Evolutionary conservation across 441 rosid genomes (phyloP).

Genomic region (Metrosideros polymorpha): DNA sequence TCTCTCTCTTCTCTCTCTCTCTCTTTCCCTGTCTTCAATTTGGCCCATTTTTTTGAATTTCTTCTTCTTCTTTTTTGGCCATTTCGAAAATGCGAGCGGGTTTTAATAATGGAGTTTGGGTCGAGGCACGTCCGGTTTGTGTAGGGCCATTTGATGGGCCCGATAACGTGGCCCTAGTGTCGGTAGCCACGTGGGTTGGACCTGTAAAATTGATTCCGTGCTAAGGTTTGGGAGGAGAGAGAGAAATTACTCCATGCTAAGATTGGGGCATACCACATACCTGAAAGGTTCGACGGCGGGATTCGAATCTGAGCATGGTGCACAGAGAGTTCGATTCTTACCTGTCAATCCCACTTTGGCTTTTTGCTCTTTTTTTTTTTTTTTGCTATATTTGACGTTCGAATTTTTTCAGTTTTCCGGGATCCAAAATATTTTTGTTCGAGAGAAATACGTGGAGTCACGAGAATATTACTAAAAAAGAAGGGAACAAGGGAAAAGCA

Average conservation of each 20-base stretch:
- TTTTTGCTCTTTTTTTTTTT: too few relatives aligned
- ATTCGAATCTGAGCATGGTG: too few relatives aligned
- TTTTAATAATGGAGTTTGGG: background rate
- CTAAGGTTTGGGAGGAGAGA: too few relatives aligned
- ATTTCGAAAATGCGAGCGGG: background rate
- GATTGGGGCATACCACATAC: background rate
- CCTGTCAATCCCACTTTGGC: background rate
- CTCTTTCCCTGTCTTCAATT: background rate
- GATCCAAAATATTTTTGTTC: too few relatives aligned
- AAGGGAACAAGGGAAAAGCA: background rate
- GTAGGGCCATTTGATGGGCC: background rate
- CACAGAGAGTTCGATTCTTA: background rate
- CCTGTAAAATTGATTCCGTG: background rate
- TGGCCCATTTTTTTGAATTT: background rate
- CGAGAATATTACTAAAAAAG: background rate
- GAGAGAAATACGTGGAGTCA: background rate
- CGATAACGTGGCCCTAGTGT: background rate
- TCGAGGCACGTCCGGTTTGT: background rate
- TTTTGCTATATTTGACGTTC: background rate
- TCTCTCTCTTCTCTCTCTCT: background rate
- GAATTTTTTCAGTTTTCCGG: background rate
- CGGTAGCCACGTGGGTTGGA: background rate
- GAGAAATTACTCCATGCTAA: too few relatives aligned
- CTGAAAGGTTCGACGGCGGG: too few relatives aligned
- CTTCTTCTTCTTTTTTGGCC: background rate